Base-by-base conservation (phyloP, 2,329 filamentous ascomycete genomes). In the Kalmusia sp. region DNA sequence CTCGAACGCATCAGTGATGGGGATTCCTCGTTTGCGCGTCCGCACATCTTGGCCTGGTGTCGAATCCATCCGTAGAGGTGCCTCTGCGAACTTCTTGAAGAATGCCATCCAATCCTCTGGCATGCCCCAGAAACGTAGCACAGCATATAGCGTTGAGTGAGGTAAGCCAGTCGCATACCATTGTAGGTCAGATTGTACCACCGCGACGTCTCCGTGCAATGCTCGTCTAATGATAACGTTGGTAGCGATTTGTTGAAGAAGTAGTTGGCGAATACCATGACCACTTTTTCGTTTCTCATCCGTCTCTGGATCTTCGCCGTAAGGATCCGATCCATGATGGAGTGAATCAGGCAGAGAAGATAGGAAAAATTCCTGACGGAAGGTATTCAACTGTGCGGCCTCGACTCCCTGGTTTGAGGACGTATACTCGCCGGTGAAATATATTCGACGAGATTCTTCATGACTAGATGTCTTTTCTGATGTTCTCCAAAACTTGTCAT, bases 101-200 rank as follows among this genome's bases (percentile, higher is more conserved):
- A 80, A 79, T 4, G 57, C 53, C 34, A 79, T 67, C 70, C 75
- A 77, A 33, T 69, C 59, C n/a, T 73, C 65, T 2, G 70, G 63
- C 25, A 77, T 72, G 5, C 77, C 77, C 30, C 77, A 60, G 51
- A 76, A 79, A 8, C 64, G 62, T 61, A 80, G 69, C 0, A 78
- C 65, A 2, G 74, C 65, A 31, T 74, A 72, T 11, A 79, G 68
- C 5, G 76, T 78, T 17, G 62, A 70, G 63, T 80, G 77, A 3
- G 77, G 64, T 4, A 80, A 64, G 0, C 74, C 67, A 1, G 76
- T 77, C 1, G 68, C 76, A 48, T 75, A 78, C 76, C 76, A 79
- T 51, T 76, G 69, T 21, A 79, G 67, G 46, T 79, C 77, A 2
- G 76, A 77, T 43, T 79, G 76, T 2, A 79, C 55, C 6, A 78